A percentile compares a stretch with the other conserved stretches of the same genome.
phyloP scores from a whole-genome alignment of 371 early-diverging fungal genomes.

The Actinomortierella ambigua region DNA sequence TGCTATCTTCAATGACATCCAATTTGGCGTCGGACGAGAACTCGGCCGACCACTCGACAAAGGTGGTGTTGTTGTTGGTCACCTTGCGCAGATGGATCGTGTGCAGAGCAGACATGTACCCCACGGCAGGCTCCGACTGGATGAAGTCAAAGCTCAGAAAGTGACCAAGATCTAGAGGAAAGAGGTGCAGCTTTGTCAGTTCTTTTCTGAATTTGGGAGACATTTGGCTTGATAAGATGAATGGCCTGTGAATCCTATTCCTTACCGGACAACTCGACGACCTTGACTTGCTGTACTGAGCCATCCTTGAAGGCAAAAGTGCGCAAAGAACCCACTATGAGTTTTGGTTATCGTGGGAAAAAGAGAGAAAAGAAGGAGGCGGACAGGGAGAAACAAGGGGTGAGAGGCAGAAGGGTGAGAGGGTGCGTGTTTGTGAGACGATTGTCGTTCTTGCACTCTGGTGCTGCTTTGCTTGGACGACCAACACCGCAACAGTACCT shows the following conservation, averaged over 20 bases:
- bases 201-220: too few relatives aligned
- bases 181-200: constrained; percentile 5
- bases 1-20: constrained; percentile 60
- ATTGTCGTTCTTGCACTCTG: too few relatives aligned
- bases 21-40: constrained; percentile 60
- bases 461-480: too few relatives aligned
- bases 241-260: background rate
- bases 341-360: too few relatives aligned
- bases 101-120: constrained; percentile 60
- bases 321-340: background rate
- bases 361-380: too few relatives aligned
- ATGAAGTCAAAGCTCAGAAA: constrained; percentile 66
- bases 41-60: constrained; percentile 67
- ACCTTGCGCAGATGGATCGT: constrained; percentile 57
- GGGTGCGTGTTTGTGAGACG: too few relatives aligned
- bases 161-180: constrained; percentile 50
- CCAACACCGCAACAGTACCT: too few relatives aligned
- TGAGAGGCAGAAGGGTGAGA: too few relatives aligned
- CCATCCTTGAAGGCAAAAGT: constrained; percentile 66
- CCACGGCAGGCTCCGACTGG: constrained; percentile 59
- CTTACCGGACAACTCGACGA: constrained; percentile 58
- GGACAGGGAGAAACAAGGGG: too few relatives aligned
- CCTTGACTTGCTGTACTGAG: constrained; percentile 56
- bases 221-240: too few relatives aligned
- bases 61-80: constrained; percentile 62